These are phyloP conservation scores for Ogataea parapolymorpha DNA, from an alignment of 805 yeast genomes.

Conservation along the genomic window DNA sequence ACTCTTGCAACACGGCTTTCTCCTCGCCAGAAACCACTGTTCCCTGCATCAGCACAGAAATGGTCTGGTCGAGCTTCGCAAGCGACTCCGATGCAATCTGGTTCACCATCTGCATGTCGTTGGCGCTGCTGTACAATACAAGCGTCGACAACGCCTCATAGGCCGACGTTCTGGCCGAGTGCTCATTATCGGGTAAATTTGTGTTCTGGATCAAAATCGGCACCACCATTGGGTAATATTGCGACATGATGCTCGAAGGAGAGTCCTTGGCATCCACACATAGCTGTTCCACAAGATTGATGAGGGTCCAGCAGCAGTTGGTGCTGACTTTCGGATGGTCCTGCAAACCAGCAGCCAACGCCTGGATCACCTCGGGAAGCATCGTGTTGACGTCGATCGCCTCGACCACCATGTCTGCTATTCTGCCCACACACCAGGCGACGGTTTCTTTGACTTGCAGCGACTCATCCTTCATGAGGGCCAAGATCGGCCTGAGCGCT, in stretches of 20 bases:
- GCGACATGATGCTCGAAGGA: conserved; percentile 64
- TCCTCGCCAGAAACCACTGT: conserved; percentile 52
- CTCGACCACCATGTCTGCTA: conserved; percentile 80
- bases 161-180: conserved; percentile 90
- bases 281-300: conserved; percentile 85
- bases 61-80: conserved; percentile 67
- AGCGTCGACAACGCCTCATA: conserved; percentile 87
- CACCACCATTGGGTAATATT: conserved; percentile 64
- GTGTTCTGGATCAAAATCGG: conserved; percentile 70
- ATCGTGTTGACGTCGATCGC: conserved; percentile 66
- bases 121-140: conserved; percentile 70
- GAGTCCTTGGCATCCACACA: conserved; percentile 48
- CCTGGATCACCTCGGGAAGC: conserved; percentile 68
- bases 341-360: conserved; percentile 73
- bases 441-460: conserved; percentile 94
- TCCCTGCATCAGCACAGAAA: conserved; percentile 52
- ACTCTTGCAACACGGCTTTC: conserved; percentile 75
- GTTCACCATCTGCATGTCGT: conserved; percentile 65
- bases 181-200: conserved; percentile 74
- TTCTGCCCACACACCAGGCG: conserved; percentile 97
- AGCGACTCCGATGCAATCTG: conserved; percentile 73
- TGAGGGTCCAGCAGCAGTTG: conserved; percentile 97
- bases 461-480: conserved; percentile 67
- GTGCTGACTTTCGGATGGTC: conserved; percentile 93
- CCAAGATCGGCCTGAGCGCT: conserved; percentile 77